Base-by-base conservation (phyloP, 768 basidiomycete genomes). In the Lyophyllum decastes region DNA sequence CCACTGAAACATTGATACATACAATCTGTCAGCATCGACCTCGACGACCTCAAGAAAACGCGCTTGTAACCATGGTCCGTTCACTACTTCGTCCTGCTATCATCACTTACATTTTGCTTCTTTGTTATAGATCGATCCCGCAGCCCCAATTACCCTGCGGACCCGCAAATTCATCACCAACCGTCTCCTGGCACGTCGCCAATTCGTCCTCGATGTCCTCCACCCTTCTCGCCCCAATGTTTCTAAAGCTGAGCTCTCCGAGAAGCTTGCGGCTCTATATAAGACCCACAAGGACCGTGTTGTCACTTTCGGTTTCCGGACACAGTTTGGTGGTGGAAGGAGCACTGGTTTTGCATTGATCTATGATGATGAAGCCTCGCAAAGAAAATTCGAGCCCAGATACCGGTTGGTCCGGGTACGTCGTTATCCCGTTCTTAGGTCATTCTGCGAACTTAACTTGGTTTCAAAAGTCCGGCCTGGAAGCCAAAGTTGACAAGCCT, bases 91-190 rank as follows among this genome's bases (percentile, higher is more conserved):
- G 27, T 54, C 21, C 30, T 49, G 24, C 3, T 41, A 34, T n/a
- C 52, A 33, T 52, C 40, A 41, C 52, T 60, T 49, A 63, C 46
- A 33, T 50, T 26, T 51, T 59, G 14, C 51, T 59, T 63, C 55
- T 59, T 63, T 70, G 30, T 5, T 30, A 21, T 66, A 92, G 90
- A 84, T 90, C 78, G 91, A 91, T 73, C 80, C 74, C 73, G 81
- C 86, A 74, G 84, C 92, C 74, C 88, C 95, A 59, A 83, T 99
- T 66, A 99, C 97, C 65, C 84, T 99, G 73, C 93, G 97, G 69
- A 97, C 97, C 54, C 92, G 95, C 76, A 98, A 99, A 83, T 98
- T 98, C 82, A 92, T 98, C 77, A 97, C 95, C 72, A 99, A 99
- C 86, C 94, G 95, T 60, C 90, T 99, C 64, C 82, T 99, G 50